Evolutionary conservation across 148 eudicot genomes (phyloP).

Genomic region (Fagopyrum esculentum): DNA sequence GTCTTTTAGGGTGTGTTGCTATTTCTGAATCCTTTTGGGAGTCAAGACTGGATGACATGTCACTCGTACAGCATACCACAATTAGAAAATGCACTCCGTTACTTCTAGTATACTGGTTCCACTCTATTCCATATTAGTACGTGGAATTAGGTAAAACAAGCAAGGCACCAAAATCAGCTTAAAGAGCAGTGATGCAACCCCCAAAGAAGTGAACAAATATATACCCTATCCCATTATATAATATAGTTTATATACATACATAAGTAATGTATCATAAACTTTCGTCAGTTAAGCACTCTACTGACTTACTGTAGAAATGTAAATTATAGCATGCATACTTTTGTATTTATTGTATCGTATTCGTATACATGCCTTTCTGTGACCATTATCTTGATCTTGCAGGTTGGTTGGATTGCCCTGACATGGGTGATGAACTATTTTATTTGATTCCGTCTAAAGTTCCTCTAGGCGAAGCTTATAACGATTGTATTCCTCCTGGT

Average conservation of each 20-base stretch:
- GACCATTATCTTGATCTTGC: conserved; percentile 16
- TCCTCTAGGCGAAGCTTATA: conserved; percentile 75
- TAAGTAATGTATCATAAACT: neutral
- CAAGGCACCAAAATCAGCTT: neutral
- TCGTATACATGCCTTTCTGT: neutral
- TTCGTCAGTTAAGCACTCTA: neutral
- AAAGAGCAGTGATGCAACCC: neutral
- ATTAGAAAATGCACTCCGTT: neutral
- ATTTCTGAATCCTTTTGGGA: neutral
- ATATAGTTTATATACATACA: neutral
- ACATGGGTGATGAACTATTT: conserved; percentile 61
- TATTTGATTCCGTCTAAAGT: conserved; percentile 85
- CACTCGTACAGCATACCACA: neutral
- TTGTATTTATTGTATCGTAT: too few relatives aligned
- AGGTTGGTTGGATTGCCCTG: conserved; percentile 98
- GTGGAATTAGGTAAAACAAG: neutral
- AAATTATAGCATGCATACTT: neutral
- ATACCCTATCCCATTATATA: neutral
- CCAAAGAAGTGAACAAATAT: neutral
- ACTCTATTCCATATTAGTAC: neutral
- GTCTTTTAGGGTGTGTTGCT: neutral
- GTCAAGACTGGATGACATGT: neutral
- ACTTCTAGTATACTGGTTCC: neutral
- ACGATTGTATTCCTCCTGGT: conserved; percentile 60
- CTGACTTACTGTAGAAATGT: neutral